These are phyloP conservation scores for Geotrichum candidum DNA, from an alignment of 1,139 yeast species.

Conservation along the genomic window DNA sequence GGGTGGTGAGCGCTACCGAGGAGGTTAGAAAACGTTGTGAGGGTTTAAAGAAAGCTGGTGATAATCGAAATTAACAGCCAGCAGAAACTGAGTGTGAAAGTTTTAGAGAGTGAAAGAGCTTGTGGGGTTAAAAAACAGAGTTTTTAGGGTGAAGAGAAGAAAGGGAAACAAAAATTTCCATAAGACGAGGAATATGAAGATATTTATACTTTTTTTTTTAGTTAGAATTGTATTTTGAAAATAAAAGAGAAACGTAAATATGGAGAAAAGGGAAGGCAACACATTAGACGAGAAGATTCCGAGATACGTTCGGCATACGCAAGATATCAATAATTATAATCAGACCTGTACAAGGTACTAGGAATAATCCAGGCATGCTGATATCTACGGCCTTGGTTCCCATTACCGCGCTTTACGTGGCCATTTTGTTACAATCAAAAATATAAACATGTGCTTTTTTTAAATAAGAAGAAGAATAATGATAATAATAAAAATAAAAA, in stretches of 20 bases:
- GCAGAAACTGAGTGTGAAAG: neutral
- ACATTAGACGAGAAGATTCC: too few relatives aligned
- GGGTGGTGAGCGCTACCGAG: conserved; percentile 35
- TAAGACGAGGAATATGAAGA: neutral
- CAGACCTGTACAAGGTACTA: too few relatives aligned
- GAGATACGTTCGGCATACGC: too few relatives aligned
- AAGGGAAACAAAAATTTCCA: neutral
- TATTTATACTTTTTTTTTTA: conserved; percentile 5
- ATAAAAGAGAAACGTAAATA: neutral
- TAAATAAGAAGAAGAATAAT: too few relatives aligned
- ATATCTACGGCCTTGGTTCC: too few relatives aligned
- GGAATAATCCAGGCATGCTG: too few relatives aligned
- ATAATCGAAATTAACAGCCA: neutral
- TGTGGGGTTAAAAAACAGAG: neutral
- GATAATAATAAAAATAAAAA: too few relatives aligned
- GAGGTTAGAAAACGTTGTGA: conserved; percentile 33
- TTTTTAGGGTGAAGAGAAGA: too few relatives aligned
- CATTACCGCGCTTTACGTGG: too few relatives aligned
- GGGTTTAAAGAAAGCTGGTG: conserved; percentile 8
- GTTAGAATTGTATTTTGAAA: neutral
- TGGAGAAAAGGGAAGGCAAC: neutral
- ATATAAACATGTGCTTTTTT: too few relatives aligned
- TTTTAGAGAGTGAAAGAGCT: neutral
- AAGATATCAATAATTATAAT: too few relatives aligned
- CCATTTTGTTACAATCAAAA: too few relatives aligned